phyloP scores from a whole-genome alignment of 495 filamentous ascomycete species.

The Monascus purpureus region DNA sequence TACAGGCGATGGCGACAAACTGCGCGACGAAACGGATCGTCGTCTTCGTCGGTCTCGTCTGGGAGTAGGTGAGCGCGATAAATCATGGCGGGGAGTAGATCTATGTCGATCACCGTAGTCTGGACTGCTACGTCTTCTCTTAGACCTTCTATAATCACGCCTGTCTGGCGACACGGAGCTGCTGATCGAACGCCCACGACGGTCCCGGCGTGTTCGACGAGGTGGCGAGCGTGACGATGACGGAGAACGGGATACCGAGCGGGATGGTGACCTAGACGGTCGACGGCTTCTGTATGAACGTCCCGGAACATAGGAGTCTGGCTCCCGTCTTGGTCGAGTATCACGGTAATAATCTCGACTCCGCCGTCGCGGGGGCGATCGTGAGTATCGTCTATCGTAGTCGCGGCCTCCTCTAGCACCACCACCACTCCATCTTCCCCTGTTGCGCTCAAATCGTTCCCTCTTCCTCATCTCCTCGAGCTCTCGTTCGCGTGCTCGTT shows the following conservation, averaged over 20 bases:
- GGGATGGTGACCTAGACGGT: constrained; percentile 18
- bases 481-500: constrained; percentile 41
- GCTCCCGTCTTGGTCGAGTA: constrained; percentile 35
- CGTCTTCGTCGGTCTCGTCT: constrained; percentile 37
- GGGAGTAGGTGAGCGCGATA: constrained; percentile 48
- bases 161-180: constrained; percentile 26
- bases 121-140: constrained; percentile 19
- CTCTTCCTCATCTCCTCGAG: constrained; percentile 53
- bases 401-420: constrained; percentile 33
- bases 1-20: constrained; percentile 25
- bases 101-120: constrained; percentile 39
- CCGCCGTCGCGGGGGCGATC: constrained; percentile 44
- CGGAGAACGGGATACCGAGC: constrained; percentile 22
- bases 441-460: constrained; percentile 56
- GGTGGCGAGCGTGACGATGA: constrained; percentile 26
- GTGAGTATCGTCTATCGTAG: constrained; percentile 39
- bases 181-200: constrained; percentile 23
- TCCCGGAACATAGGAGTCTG: constrained; percentile 44
- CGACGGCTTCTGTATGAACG: constrained; percentile 22
- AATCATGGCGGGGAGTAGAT: constrained; percentile 34
- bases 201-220: constrained; percentile 16
- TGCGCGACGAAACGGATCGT: constrained; percentile 32
- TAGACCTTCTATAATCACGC: constrained; percentile 19
- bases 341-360: constrained; percentile 39
- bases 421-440: constrained; percentile 40